A percentile compares a stretch with the other conserved stretches of the same genome.
These are phyloP conservation scores for Lojkania enalia DNA, from an alignment of 2,329 filamentous ascomycete genomes.

Conservation along the genomic window DNA sequence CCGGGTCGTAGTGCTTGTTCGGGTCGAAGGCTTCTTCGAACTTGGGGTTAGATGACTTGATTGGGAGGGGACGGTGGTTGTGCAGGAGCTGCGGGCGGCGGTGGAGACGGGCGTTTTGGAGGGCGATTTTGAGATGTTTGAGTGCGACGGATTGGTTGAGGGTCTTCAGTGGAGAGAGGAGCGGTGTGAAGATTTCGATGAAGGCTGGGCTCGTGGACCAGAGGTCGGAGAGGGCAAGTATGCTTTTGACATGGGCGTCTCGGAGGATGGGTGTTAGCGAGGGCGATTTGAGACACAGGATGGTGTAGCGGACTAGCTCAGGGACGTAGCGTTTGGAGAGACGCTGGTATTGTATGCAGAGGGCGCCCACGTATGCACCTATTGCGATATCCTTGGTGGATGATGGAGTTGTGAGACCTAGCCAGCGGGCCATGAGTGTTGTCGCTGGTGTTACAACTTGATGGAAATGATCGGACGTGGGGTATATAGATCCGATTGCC, in stretches of 20 bases:
- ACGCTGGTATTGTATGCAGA: slow-evolving; percentile 80
- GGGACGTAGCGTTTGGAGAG: slow-evolving; percentile 87
- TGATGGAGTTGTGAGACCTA: slow-evolving; percentile 74
- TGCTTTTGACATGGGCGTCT: slow-evolving; percentile 64
- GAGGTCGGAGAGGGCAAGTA: slow-evolving; percentile 69
- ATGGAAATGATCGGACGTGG: slow-evolving; percentile 96
- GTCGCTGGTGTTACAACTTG: slow-evolving; percentile 89
- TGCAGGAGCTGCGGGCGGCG: slow-evolving; percentile 86
- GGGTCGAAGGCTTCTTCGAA: slow-evolving; percentile 97
- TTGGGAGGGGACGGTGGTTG: slow-evolving; percentile 83
- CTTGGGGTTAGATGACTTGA: slow-evolving; percentile 86
- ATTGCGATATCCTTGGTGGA: slow-evolving; percentile 67
- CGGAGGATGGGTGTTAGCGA: slow-evolving; percentile 53
- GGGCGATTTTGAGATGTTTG: slow-evolving; percentile 63
- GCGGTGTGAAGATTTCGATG: slow-evolving; percentile 74
- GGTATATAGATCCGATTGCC: slow-evolving; percentile 81
- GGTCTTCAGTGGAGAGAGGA: slow-evolving; percentile 41
- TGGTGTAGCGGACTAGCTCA: slow-evolving; percentile 79
- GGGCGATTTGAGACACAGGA: slow-evolving; percentile 66
- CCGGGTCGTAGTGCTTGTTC: slow-evolving; percentile 94
- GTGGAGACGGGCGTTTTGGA: slow-evolving; percentile 64
- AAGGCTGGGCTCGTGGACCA: slow-evolving; percentile 78
- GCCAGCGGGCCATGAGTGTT: slow-evolving; percentile 79
- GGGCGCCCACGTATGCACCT: slow-evolving; percentile 77
- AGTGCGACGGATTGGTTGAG: slow-evolving; percentile 53